Conservation (phyloP, 78 protist species). For the Cyanophora paradoxa region DNA sequence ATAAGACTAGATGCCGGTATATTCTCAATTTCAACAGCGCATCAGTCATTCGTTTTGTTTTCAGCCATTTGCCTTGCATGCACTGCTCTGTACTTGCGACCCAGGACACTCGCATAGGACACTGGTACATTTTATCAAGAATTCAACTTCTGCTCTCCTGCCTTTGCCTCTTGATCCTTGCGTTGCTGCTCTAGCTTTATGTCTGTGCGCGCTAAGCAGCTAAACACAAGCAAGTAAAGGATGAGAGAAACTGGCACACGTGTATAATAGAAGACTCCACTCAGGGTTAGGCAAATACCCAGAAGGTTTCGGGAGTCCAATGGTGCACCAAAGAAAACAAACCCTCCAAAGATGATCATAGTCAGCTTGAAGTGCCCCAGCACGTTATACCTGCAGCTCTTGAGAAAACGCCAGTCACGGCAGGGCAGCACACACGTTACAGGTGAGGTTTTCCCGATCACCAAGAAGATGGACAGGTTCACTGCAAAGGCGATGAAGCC, state of each 20-base stretch:
- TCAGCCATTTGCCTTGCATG: no score
- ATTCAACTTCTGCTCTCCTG: not conserved
- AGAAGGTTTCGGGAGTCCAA: no score
- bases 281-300: no score
- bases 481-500: conserved; percentile 21
- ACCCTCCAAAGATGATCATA: conserved; percentile 34
- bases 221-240: no score
- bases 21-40: not conserved
- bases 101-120: not conserved
- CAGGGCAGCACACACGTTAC: not conserved
- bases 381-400: conserved; percentile 1
- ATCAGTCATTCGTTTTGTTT: no score
- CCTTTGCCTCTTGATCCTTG: no score
- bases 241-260: no score
- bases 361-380: conserved; percentile 41
- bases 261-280: no score
- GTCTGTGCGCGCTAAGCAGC: no score
- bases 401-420: not conserved
- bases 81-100: no score
- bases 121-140: not conserved
- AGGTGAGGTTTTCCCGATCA: conserved; percentile 50
- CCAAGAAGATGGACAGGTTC: conserved; percentile 26
- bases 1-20: not conserved
- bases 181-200: no score
- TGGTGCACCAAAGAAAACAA: conserved; percentile 24